Evolutionary conservation across 2,329 filamentous ascomycete species (phyloP), one percentile per base, ranked within the genome.

Genomic region (Aureobasidium pullulans): DNA sequence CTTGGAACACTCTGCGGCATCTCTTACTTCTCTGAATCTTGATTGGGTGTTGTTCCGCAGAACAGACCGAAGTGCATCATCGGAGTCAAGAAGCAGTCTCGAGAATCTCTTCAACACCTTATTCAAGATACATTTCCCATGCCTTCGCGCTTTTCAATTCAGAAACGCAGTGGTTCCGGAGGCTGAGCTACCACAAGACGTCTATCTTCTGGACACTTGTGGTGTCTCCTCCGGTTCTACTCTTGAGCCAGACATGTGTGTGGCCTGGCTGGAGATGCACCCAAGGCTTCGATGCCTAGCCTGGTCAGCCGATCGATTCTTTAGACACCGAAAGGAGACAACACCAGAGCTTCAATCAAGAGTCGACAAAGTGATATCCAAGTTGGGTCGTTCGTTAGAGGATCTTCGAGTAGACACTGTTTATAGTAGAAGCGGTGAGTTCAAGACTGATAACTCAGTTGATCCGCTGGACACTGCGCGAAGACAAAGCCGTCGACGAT

Each of bases 261-360:
- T 79, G 2, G 66, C 65, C 0, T 79, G 78, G 54, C 66, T 79
- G 63, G 77, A 78, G 62, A 69, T 69, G 10, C 77, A 79, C 57
- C 64, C 68, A 0, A 75, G 74, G 19, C 65, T 79, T 11, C 68
- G 73, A 52, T 78, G 74, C 53, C 67, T 79, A 13, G 74, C 73
- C 4, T 79, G 76, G 76, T 76, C 76, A 0, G 70, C 78, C 61
- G 73, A 75, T 46, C 69, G 68, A n/a, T 75, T 79, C 66, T 79
- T 77, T 63, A 68, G 68, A 8, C 67, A 71, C 34, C 48, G 39
- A 2, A 65, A 63, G 13, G 62, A 67, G 2, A 65, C 66, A 9
- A n/a, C 64, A 15, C 66, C 69, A 3, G 63, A 70, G 3, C 61
- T 63, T 13, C 62, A 53, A 5, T 7, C 23, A 15, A 62, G 70